Base-by-base conservation (phyloP, 23 red algal genomes). In the Gracilariopsis chorda region DNA sequence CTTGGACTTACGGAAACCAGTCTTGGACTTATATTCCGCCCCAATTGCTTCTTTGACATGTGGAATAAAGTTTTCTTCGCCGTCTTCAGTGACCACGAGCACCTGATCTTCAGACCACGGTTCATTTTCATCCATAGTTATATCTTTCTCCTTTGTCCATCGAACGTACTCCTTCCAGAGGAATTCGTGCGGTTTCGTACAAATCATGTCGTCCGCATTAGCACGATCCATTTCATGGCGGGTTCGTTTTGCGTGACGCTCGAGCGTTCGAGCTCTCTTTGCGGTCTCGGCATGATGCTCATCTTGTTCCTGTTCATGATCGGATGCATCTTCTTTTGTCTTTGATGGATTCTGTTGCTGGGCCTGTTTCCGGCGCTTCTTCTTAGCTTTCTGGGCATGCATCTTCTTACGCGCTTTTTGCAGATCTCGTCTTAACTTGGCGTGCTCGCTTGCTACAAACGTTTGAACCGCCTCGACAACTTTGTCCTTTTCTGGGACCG, bases 141-240 rank as follows among this genome's bases (percentile, higher is more conserved):
- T 7, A 21, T 32, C 20, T 17, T 77, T 73, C 40, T 88, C 83
- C 42, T 67, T 45, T 10, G 65, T 51, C 83, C 83, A 88, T 77
- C 40, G 48, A 4, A 88, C 25, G 46, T 88, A 88, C 47, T 62
- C 68, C 28, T 47, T 34, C 83, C 83, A 88, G 24, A 88, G 27
- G 60, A 88, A 88, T 48, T 77, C 40, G 34, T 52, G 59, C 19
- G 83, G 65, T 4, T 43, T 16, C 2, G 41, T 32, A 33, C 62
- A 65, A 43, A 88, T 74, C 46, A 73, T 52, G 20, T 55, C 47
- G 48, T 88, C 83, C 21, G 83, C 32, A 14, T 62, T 33, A 30
- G 33, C 33, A 20, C 62, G 62, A 20, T 68, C 33, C 62, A 40
- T 68, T 40, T 68, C 62, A 41, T 37, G 57, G 57, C 27, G 21